phyloP scores from a whole-genome alignment of 2,329 filamentous ascomycete genomes.

The Claviceps digitariae region DNA sequence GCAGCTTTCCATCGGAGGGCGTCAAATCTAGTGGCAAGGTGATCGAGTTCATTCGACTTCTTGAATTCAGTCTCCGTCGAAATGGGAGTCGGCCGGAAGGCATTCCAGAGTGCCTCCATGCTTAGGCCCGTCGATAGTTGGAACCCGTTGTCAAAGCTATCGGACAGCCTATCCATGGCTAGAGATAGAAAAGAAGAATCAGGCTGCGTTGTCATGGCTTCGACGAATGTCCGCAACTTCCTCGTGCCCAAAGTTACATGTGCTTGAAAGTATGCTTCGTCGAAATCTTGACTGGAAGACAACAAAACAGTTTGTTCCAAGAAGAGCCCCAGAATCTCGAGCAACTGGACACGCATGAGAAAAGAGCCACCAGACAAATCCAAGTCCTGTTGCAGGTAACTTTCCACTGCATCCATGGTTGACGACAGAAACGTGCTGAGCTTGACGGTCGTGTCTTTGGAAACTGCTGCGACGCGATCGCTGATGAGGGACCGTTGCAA shows the following conservation, averaged over 20 bases:
- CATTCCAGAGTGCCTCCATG: conserved; percentile 69
- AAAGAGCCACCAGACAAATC: conserved; percentile 7
- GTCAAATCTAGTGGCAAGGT: conserved; percentile 47
- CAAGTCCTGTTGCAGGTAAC: conserved; percentile 26
- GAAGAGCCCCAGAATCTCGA: conserved; percentile 33
- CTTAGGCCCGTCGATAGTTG: conserved; percentile 60
- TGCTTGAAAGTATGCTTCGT: conserved; percentile 51
- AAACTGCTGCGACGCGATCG: conserved; percentile 38
- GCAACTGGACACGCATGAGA: conserved; percentile 11
- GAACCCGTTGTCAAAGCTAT: conserved; percentile 55
- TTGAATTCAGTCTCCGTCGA: conserved; percentile 30
- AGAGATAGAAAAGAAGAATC: conserved; percentile 24
- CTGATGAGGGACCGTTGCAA: conserved; percentile 46
- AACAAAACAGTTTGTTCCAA: conserved; percentile 40
- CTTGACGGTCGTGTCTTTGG: conserved; percentile 46
- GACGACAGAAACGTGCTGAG: conserved; percentile 36
- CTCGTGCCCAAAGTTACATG: conserved; percentile 40
- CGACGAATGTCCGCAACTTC: conserved; percentile 23
- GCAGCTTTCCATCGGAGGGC: conserved; percentile 43
- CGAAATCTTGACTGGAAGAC: conserved; percentile 32
- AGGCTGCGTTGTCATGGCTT: conserved; percentile 11
- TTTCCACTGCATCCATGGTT: conserved; percentile 26
- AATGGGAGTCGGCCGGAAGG: conserved; percentile 51
- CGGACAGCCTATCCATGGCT: conserved; percentile 30
- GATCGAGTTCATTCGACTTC: conserved; percentile 37